Base-by-base conservation (phyloP, 148 eudicot genomes). In the Agrostemma githago region DNA sequence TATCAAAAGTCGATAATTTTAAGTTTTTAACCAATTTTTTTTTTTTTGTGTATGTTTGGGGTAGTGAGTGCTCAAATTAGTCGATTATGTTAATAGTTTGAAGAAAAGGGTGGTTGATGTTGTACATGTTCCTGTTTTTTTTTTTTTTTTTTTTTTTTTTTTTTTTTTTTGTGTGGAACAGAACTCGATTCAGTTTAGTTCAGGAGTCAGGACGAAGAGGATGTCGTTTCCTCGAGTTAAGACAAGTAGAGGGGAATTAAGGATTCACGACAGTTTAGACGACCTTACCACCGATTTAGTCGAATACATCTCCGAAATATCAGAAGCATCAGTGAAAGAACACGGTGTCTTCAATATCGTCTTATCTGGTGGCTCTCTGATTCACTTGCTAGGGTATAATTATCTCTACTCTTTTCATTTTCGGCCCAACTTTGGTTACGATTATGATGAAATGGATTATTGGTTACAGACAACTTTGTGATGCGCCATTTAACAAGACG, bases 331-430 rank as follows among this genome's bases (percentile, higher is more conserved):
- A 5, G 91, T 94, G 64, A 91, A 89, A 80, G 93, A 94, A 61
- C 83, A 88, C 16, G 98, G 98, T 4, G 88, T 84, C 62, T 94
- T 94, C 72, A 81, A 90, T 78, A 78, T 94, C 75, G 98, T 96
- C 66, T 76, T 94, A 70, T 92, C 98, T 3, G 97, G 98, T 72
- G 98, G 98, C 70, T 94, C 97, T 62, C 88, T 89, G 77, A 85
- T 94, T 74, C 72, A 81, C 77, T 86, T 91, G 77, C 58, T 91
- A 86, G 79, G 96, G 98, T 94, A 89, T 60, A 1, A 44, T n/a
- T 5, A 66, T 37, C 5, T 42, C 37, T 73, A 14, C 66, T 61
- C 26, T 77, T 48, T 78, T 69, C 59, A 59, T 51, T 43, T 43
- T 51, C 4, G 1, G 56, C 2, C n/a, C n/a, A n/a, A n/a, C n/a